A percentile compares a stretch with the other conserved stretches of the same genome.
phyloP scores from a whole-genome alignment of 1,139 yeast genomes.

The Saccharomyces uvarum region DNA sequence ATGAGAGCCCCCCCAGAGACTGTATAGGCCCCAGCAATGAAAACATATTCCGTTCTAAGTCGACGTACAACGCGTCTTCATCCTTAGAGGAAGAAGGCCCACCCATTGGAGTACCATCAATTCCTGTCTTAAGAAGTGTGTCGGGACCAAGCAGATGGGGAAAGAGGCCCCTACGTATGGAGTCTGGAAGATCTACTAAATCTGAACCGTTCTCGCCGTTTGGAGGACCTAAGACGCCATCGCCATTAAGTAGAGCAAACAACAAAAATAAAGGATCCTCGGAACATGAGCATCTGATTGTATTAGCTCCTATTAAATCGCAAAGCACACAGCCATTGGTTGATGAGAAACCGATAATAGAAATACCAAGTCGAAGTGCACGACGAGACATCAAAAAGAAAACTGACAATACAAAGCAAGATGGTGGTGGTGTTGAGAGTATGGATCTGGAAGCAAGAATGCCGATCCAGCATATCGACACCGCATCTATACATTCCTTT shows the following conservation, averaged over 20 bases:
- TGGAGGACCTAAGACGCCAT: neutral
- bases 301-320: neutral
- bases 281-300: neutral
- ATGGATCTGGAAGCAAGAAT: slow-evolving; percentile 7
- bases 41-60: neutral
- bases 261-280: neutral
- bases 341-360: neutral
- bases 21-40: neutral
- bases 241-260: neutral
- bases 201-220: neutral
- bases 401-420: neutral
- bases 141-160: slow-evolving; percentile 12
- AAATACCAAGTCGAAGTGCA: neutral
- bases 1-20: neutral
- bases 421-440: slow-evolving; percentile 2
- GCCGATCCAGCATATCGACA: slow-evolving; percentile 17
- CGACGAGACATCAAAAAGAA: neutral
- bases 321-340: neutral
- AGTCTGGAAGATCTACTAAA: slow-evolving; percentile 1
- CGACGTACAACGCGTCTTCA: neutral
- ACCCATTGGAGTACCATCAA: neutral
- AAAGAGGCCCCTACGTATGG: slow-evolving; percentile 5
- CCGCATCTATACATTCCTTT: slow-evolving; percentile 16
- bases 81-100: neutral
- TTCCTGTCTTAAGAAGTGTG: slow-evolving; percentile 10